These are phyloP conservation scores for Debaryomycetaceae sp. DNA, from an alignment of 1,139 yeast genomes.

Conservation along the genomic window DNA sequence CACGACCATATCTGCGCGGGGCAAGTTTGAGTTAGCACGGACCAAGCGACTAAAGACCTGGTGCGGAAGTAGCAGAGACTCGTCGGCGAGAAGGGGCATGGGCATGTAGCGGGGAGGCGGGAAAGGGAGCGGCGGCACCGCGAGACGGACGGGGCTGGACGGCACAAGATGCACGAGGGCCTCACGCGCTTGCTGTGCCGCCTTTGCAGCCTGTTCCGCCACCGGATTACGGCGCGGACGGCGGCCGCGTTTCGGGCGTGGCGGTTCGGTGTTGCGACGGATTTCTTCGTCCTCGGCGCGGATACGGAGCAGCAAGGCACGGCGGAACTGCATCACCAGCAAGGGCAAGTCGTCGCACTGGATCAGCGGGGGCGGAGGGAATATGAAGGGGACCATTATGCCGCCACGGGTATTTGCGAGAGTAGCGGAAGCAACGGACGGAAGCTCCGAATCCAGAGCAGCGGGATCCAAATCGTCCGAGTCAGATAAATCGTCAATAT, in stretches of 20 bases:
- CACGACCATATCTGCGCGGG: slow-evolving; percentile 36
- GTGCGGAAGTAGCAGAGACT: slow-evolving; percentile 23
- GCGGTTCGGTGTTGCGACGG: slow-evolving; percentile 1
- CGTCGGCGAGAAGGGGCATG: slow-evolving; percentile 30
- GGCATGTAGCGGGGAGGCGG: slow-evolving; percentile 42
- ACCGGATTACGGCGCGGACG: slow-evolving; percentile 2
- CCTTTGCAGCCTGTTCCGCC: not conserved
- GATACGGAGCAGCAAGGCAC: not conserved
- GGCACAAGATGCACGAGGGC: not conserved
- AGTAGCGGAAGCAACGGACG: not conserved
- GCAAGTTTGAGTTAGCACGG: slow-evolving; percentile 28
- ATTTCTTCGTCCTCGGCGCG: slow-evolving; percentile 2
- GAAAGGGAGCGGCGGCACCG: slow-evolving; percentile 36
- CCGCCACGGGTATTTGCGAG: slow-evolving; percentile 12
- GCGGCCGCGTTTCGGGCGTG: slow-evolving; percentile 5
- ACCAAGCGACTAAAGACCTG: slow-evolving; percentile 28
- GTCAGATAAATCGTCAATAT: not conserved
- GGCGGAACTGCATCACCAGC: slow-evolving; percentile 8
- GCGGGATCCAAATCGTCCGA: not conserved
- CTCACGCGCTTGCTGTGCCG: not conserved
- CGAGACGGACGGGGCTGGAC: slow-evolving; percentile 4
- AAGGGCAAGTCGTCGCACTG: slow-evolving; percentile 14
- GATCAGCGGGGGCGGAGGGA: slow-evolving; percentile 34
- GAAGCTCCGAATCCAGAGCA: not conserved
- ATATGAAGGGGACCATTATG: slow-evolving; percentile 36